Evolutionary conservation across 768 basidiomycete species (phyloP), one percentile per base, ranked within the genome.

Genomic region (Pleurotus tuber-regium): DNA sequence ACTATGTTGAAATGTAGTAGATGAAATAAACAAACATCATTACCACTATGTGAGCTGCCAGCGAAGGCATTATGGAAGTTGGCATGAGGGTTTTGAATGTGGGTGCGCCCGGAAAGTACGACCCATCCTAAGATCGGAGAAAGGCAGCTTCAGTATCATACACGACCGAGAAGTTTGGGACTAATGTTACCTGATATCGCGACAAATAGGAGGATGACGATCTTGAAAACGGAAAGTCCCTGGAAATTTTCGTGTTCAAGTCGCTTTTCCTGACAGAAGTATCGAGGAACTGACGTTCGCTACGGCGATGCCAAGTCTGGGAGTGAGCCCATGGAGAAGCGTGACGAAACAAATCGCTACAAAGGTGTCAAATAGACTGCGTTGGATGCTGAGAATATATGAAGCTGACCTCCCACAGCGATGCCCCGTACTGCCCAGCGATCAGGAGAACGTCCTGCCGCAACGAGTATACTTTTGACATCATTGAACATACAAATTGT

Each of bases 381-480:
- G 2, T 18, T 55, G 23, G 36, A 39, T 26, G 29, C 30, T 5
- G 36, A 14, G 16, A 26, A 12, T 26, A 48, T 28, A 16, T 24
- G 14, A 50, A 35, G 55, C 66, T 11, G 31, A 77, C 82, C 78
- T 62, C 71, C 82, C 1, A 85, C 63, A 3, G 79, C 83, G 46
- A 86, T 82, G 0, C 81, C 80, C 47, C 83, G 76, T 14, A 75
- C 76, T 2, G 67, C 68, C 83, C 83, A 84, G 1, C 66, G 63
- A 18, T 65, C 67, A 2, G 71, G 67, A 0, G 58, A 50, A 24
- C 68, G 61, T 3, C 72, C 76, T 1, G 73, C 74, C 0, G 79
- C 62, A 24, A 80, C 60, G 10, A 83, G 69, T 30, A 83, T 80
- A 43, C 80, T 82, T 38, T 19, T 16, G 6, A 42, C 0, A 1